Percentiles rank a stretch among this genome's conserved stretches.
Evolutionary conservation across 176 grass and related monocot genomes (phyloP).

Genomic region (Themeda triandra): DNA sequence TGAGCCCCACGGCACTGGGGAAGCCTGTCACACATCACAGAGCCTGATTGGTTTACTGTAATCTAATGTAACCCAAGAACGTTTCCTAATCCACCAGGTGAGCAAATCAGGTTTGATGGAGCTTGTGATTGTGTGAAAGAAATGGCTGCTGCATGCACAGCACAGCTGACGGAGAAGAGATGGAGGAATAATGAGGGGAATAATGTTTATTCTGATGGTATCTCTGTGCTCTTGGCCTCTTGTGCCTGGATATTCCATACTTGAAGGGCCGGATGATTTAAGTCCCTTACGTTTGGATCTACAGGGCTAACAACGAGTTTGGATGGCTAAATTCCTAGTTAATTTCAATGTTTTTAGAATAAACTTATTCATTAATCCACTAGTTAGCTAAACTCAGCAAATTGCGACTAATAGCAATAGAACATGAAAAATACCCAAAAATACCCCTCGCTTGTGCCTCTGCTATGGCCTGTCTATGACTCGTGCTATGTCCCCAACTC

Average conservation of each 20-base stretch:
- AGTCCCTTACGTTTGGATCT: background rate
- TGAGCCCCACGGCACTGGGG: background rate
- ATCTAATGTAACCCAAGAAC: background rate
- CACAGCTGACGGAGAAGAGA: background rate
- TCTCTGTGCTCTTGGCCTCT: background rate
- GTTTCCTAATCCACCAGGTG: background rate
- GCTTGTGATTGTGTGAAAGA: constrained; percentile 2
- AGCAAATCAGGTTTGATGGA: constrained; percentile 2
- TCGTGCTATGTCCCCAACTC: no score
- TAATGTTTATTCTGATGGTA: constrained; percentile 25
- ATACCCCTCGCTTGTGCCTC: no score
- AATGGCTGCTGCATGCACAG: background rate
- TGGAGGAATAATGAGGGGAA: constrained; percentile 23
- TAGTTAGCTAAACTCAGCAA: no score
- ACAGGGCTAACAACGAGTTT: no score
- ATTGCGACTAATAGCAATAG: no score
- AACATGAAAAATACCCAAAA: no score
- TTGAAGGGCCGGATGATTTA: background rate
- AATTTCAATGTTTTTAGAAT: no score
- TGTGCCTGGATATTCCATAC: constrained; percentile 43
- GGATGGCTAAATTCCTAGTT: no score
- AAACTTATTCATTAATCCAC: no score
- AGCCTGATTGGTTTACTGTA: background rate
- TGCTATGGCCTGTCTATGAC: no score
- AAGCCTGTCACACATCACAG: background rate